A percentile compares a stretch with the other conserved stretches of the same genome.
Evolutionary conservation across 225 moss, liverwort and hornwort genomes (phyloP).

Genomic region (Pseudoscleropodium purum): DNA sequence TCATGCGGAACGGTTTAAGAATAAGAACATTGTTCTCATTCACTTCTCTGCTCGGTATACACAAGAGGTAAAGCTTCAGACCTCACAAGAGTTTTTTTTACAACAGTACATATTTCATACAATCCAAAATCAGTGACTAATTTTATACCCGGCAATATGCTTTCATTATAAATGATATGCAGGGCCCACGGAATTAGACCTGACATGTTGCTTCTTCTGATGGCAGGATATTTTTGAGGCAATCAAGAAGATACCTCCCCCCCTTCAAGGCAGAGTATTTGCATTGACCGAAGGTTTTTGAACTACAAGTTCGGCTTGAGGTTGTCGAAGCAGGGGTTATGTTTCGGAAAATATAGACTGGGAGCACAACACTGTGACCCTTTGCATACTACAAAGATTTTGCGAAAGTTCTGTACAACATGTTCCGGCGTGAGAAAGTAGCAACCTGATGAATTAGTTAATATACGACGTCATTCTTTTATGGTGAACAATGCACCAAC

Average conservation of each 20-base stretch:
- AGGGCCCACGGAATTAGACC: not conserved
- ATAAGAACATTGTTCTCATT: conserved; percentile 66
- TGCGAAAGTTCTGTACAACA: not conserved
- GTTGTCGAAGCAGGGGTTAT: not conserved
- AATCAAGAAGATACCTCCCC: conserved; percentile 47
- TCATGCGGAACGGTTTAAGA: conserved; percentile 62
- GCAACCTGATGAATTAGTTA: not conserved
- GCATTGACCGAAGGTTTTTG: conserved; percentile 69
- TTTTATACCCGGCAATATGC: not conserved
- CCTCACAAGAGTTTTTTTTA: not conserved
- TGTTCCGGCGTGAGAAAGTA: not conserved
- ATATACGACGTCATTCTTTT: not conserved
- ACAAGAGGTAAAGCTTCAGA: conserved; percentile 33
- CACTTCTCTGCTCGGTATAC: conserved; percentile 96
- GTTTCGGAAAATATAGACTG: not conserved
- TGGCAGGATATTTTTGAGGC: conserved; percentile 64
- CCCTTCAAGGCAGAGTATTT: conserved; percentile 55
- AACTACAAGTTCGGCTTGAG: not conserved
- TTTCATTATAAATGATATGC: not conserved
- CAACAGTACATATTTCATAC: not conserved
- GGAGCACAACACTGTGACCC: not conserved
- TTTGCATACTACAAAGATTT: not conserved
- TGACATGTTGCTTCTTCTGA: not conserved
- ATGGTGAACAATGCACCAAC: not conserved
- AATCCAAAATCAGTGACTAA: not conserved